Base-by-base conservation (phyloP, 108 stramenopile species). In the Pseudonitzschia delicatissima region DNA sequence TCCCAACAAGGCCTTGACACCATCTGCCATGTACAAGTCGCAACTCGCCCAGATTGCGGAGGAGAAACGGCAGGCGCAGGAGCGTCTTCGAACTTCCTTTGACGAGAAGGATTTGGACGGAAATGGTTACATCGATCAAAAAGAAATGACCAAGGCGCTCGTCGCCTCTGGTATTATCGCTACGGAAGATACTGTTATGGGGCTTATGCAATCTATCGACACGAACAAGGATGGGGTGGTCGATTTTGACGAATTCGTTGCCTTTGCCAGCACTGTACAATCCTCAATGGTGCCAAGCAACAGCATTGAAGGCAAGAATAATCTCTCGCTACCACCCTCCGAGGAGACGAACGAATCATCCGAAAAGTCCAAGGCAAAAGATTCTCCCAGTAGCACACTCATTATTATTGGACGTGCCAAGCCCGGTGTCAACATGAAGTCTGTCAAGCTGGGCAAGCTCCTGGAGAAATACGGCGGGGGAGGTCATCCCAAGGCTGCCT, bases 401-500 rank as follows among this genome's bases (percentile, higher is more conserved):
- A 91, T 91, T 42, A 81, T 94, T 17, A 91, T 94, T 68, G 93
- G 93, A 12, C 79, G 93, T 13, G 88, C 81, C 36, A 91, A 88
- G 72, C 84, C 93, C 11, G 90, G 93, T 8, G 79, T 88, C 11
- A 90, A 91, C 49, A 73, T 87, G 45, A 83, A 89, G 29, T 64
- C 78, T 23, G 89, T 95, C 37, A 90, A 91, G 69, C 75, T 95
- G 68, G 86, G 87, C 51, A 79, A 80, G 35, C 75, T 95, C 3
- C 79, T 95, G 42, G 85, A 88, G 62, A 52, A 78, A 49, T 86
- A 77, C 68, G 91, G 91, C 26, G 93, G 93, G 18, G 81, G 82
- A 35, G 93, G 93, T 31, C 93, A 94, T 73, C 67, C 90, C 31
- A 88, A 92, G 74, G 94, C 94, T 47, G 91, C 94, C 13, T 92